Conservation (phyloP, 2,329 filamentous ascomycete genomes). For the Aspergillus tubingensis region DNA sequence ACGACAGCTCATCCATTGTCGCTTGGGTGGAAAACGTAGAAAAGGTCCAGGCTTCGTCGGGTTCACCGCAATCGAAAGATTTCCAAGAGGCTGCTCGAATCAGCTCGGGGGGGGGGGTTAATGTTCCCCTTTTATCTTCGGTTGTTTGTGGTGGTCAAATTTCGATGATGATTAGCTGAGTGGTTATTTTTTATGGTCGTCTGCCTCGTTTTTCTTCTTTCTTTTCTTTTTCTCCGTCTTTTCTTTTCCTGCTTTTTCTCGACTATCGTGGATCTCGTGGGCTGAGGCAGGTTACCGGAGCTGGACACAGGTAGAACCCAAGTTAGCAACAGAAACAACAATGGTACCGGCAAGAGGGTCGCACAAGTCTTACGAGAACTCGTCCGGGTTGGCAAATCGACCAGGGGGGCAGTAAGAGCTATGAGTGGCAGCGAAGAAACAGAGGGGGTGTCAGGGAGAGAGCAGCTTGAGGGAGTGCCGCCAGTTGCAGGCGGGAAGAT, state of each 20-base stretch:
- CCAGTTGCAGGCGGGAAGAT: neutral
- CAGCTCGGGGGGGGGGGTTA: neutral
- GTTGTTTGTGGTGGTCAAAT: neutral
- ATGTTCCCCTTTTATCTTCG: neutral
- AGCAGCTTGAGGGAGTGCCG: neutral
- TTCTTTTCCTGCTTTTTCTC: slow-evolving; percentile 6
- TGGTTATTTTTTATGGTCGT: no score
- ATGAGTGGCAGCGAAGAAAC: neutral
- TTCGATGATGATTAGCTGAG: neutral
- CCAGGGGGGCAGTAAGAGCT: neutral
- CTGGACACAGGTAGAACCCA: slow-evolving; percentile 7
- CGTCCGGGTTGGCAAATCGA: neutral
- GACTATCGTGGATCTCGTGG: neutral
- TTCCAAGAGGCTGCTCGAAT: neutral
- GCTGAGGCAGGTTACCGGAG: slow-evolving; percentile 2
- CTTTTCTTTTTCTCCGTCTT: slow-evolving; percentile 2
- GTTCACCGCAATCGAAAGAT: slow-evolving; percentile 3
- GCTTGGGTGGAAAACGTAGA: slow-evolving; percentile 16
- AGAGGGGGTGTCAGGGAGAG: neutral
- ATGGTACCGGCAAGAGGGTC: neutral
- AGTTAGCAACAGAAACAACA: slow-evolving; percentile 5
- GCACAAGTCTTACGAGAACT: slow-evolving; percentile 7
- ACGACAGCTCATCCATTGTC: slow-evolving; percentile 39
- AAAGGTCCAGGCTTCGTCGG: slow-evolving; percentile 1
- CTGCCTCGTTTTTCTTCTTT: neutral